Conservation (phyloP, 2,329 filamentous ascomycete genomes). For the Rutstroemia sydowiana region DNA sequence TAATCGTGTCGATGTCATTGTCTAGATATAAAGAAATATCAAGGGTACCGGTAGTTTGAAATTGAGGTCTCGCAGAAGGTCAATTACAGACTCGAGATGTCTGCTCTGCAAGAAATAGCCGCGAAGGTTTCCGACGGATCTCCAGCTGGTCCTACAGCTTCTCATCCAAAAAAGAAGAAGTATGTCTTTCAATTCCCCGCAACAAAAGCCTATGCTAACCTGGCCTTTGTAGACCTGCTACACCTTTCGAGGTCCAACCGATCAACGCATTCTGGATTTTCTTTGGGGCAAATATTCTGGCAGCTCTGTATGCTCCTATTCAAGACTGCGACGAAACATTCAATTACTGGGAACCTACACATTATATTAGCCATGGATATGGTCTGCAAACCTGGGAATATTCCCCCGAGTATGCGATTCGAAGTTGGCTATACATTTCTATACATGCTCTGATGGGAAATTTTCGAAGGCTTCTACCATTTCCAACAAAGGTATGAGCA, state of each 20-base stretch:
- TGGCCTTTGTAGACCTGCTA: conserved; percentile 31
- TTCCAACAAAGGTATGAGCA: conserved; percentile 46
- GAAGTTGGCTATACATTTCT: conserved; percentile 85
- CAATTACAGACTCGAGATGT: conserved; percentile 1
- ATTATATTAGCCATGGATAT: conserved; percentile 88
- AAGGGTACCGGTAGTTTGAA: background rate
- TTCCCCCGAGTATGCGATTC: conserved; percentile 87
- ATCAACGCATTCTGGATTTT: conserved; percentile 77
- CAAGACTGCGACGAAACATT: conserved; percentile 98
- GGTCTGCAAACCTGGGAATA: conserved; percentile 99
- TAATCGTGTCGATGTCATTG: no score
- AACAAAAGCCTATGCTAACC: background rate
- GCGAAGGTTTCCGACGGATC: background rate
- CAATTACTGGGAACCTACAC: conserved; percentile 97
- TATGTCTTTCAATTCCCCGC: conserved; percentile 8
- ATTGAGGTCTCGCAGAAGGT: background rate
- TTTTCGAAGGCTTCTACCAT: conserved; percentile 55
- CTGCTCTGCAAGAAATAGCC: background rate
- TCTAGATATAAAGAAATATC: no score
- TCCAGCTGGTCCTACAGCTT: conserved; percentile 9
- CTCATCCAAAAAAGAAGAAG: conserved; percentile 20
- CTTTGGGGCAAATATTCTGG: conserved; percentile 62
- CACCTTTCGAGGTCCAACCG: conserved; percentile 58
- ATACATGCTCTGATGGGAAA: conserved; percentile 70
- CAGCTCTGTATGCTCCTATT: conserved; percentile 80